Percentiles rank a stretch among this genome's conserved stretches.
phyloP scores from a whole-genome alignment of 2,329 filamentous ascomycete species.

The Diaporthe caulivora region DNA sequence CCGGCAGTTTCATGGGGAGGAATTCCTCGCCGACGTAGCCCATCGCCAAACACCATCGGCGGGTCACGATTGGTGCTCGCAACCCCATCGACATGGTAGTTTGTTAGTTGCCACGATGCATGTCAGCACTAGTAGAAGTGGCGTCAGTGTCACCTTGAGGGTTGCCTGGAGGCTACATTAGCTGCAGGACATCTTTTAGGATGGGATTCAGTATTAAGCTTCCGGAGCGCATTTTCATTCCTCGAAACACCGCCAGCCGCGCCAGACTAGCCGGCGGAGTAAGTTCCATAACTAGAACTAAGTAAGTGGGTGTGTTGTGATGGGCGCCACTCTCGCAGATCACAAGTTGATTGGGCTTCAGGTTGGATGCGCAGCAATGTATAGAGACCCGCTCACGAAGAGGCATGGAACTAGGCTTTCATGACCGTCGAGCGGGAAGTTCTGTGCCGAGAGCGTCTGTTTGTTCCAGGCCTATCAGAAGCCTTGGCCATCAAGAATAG shows the following conservation, averaged over 20 bases:
- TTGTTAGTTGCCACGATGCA: background rate
- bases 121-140: slow-evolving; percentile 8
- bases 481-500: background rate
- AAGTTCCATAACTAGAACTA: too few relatives aligned
- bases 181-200: background rate
- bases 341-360: background rate
- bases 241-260: background rate
- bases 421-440: too few relatives aligned
- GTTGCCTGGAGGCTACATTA: background rate
- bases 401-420: background rate
- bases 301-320: background rate
- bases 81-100: background rate
- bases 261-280: background rate
- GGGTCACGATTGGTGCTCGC: background rate
- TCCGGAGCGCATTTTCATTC: background rate
- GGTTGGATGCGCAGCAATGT: background rate
- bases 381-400: background rate
- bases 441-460: background rate
- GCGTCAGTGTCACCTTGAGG: background rate
- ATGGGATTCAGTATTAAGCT: background rate
- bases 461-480: background rate
- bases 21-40: background rate
- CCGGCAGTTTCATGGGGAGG: background rate
- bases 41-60: background rate
- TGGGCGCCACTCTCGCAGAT: background rate